phyloP scores from a whole-genome alignment of 805 yeast genomes.

The Candida stauntonica region DNA sequence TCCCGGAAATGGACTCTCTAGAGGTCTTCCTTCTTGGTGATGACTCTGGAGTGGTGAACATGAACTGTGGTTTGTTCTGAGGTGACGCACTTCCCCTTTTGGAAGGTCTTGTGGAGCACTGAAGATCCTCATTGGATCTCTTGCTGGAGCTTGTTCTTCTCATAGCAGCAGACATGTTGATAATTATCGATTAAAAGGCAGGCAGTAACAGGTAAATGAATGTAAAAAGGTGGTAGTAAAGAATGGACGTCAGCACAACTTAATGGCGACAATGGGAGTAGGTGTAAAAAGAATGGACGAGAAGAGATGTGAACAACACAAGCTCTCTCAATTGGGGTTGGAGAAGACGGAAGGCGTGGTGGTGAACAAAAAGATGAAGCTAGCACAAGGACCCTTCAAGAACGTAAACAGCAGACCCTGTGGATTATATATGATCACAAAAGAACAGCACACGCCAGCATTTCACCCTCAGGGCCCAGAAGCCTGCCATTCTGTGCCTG shows the following conservation, averaged over 20 bases:
- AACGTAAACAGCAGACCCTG: too few species aligned
- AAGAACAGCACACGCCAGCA: background rate
- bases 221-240: conserved; percentile 9
- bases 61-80: conserved; percentile 3
- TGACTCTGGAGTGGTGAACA: conserved; percentile 18
- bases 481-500: background rate
- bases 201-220: background rate
- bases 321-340: background rate
- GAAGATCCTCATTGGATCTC: conserved; percentile 22
- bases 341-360: background rate
- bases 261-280: conserved; percentile 26
- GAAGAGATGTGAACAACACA: conserved; percentile 1
- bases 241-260: conserved; percentile 32
- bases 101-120: conserved; percentile 13
- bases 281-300: background rate
- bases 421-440: too few species aligned
- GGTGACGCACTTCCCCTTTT: conserved; percentile 19
- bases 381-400: too few species aligned
- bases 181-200: conserved; percentile 5
- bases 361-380: too few species aligned
- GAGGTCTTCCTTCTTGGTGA: conserved; percentile 11
- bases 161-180: background rate
- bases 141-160: conserved; percentile 12
- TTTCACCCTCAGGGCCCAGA: background rate
- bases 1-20: conserved; percentile 11